Conservation (phyloP, 148 eudicot genomes). For the Rhododendron kiyosumense region DNA sequence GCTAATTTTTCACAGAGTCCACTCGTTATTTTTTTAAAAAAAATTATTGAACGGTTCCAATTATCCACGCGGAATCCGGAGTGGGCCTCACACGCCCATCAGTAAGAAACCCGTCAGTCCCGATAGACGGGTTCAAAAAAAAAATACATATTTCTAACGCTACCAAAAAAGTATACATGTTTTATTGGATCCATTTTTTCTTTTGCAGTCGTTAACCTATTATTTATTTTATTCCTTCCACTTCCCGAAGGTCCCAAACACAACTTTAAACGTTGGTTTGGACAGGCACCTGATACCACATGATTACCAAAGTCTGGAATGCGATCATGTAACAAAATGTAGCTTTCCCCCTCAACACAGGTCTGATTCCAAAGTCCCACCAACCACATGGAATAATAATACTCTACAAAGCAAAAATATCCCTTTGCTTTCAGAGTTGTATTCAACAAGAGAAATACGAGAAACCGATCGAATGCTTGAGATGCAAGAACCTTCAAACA, state of each 20-base stretch:
- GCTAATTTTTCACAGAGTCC: no score
- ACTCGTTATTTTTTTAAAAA: no score
- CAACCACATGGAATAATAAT: not conserved
- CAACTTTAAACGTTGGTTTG: not conserved
- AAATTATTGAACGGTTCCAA: no score
- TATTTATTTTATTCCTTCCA: not conserved
- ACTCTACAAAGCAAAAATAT: not conserved
- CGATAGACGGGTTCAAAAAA: no score
- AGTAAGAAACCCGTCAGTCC: no score
- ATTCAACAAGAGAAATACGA: not conserved
- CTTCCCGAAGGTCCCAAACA: not conserved
- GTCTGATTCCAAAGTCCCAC: not conserved
- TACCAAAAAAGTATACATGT: no score
- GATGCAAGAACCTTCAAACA: conserved; percentile 22
- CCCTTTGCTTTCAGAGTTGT: not conserved
- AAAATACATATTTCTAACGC: no score
- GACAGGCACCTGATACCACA: not conserved
- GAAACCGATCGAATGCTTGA: conserved; percentile 13
- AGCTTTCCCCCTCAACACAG: not conserved
- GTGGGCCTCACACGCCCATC: no score
- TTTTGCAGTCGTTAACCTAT: not conserved
- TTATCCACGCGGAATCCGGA: no score
- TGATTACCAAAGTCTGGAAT: not conserved
- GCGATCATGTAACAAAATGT: not conserved
- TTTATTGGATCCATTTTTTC: no score